Base-by-base conservation (phyloP, 352 stramenopile genomes). In the Phytophthora syringae region DNA sequence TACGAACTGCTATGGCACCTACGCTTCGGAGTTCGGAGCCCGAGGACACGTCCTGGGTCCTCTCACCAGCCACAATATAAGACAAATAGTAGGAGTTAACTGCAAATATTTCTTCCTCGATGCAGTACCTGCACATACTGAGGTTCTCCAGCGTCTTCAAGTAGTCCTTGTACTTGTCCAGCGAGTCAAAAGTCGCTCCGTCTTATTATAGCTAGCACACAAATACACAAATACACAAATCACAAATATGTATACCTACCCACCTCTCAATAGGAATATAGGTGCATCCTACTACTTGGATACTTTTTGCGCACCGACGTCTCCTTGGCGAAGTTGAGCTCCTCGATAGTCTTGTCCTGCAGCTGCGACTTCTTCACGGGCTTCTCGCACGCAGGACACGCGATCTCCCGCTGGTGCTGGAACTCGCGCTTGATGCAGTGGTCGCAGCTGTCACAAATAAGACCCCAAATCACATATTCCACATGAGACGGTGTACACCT, bases 311-410 rank as follows among this genome's bases (percentile, higher is more conserved):
- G 86, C 58, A 95, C 72, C 15, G 84, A 91, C 55, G 84, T 92
- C 66, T 95, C 88, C 71, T 94, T 95, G 67, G 79, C 75, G 57
- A 87, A 95, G 59, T 94, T 93, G 68, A 94, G 83, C 74, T 95
- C 88, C 58, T 95, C 86, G 52, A 94, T 93, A 2, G 86, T 95
- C 66, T 94, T 95, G 65, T 95, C 86, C 72, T 94, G 86, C 22
- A 95, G 74, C 69, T 94, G 86, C 54, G 84, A 93, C 79, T 95
- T 95, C 68, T 95, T 95, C n/a, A 95, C 79, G 9, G 80, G 76
- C 66, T 94, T 94, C 48, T 89, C 72, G 54, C 88, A 96, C 16
- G 80, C 80, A 5, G 84, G 79, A 51, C 86, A 96, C 57, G 80
- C 72, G 75, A 96, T 94, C 74, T 95, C 88, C 13, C 88, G 84